Conservation (phyloP, 257 asterid species). For the Ajuga chamaepitys region DNA sequence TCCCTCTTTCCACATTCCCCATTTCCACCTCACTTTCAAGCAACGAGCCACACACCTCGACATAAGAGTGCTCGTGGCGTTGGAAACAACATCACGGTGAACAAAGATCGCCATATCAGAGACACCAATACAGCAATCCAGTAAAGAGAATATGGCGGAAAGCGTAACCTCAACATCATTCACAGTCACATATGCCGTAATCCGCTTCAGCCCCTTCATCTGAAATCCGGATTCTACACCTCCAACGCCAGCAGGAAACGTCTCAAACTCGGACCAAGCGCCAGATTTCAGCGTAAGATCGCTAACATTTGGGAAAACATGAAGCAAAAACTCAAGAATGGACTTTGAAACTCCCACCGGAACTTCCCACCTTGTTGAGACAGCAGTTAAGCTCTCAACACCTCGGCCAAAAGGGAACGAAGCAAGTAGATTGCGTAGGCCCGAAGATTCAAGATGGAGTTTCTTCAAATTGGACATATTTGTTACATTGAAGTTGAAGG, state of each 20-base stretch:
- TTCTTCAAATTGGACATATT: constrained; percentile 37
- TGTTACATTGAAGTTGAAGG: constrained; percentile 35
- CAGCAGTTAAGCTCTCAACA: constrained; percentile 38
- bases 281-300: constrained; percentile 52
- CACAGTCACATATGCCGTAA: constrained; percentile 54
- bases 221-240: constrained; percentile 24
- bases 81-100: constrained; percentile 56
- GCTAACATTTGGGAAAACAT: constrained; percentile 42
- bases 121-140: constrained; percentile 43
- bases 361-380: constrained; percentile 35
- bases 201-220: constrained; percentile 47
- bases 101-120: constrained; percentile 39
- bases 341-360: constrained; percentile 35
- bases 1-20: constrained; percentile 89
- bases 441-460: constrained; percentile 55
- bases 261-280: constrained; percentile 57
- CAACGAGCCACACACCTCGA: constrained; percentile 45
- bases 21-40: constrained; percentile 59
- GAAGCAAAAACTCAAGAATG: constrained; percentile 38
- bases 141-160: constrained; percentile 33
- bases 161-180: constrained; percentile 50
- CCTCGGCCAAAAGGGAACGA: constrained; percentile 42
- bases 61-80: constrained; percentile 44
- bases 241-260: constrained; percentile 24
- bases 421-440: constrained; percentile 34